These are phyloP conservation scores for Candida vartiovaarae DNA, from an alignment of 805 yeast genomes.

Conservation along the genomic window DNA sequence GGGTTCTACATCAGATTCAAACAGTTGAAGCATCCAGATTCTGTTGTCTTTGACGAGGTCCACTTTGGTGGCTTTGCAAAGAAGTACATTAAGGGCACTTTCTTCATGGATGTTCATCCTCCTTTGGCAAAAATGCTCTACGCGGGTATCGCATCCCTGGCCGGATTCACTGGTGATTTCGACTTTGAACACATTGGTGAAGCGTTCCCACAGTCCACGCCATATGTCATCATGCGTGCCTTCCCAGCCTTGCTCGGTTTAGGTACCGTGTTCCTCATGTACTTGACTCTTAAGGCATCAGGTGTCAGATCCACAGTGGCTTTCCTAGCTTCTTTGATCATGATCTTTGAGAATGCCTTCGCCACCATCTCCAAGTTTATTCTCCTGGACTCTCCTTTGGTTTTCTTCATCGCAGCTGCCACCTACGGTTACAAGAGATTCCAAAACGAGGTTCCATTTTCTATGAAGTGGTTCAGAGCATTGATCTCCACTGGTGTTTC, in stretches of 20 bases:
- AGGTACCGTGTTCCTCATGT: slow-evolving; percentile 56
- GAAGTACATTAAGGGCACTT: slow-evolving; percentile 60
- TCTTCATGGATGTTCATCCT: slow-evolving; percentile 73
- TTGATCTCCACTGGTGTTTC: slow-evolving; percentile 58
- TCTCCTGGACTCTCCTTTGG: slow-evolving; percentile 66
- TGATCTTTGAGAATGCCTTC: slow-evolving; percentile 58
- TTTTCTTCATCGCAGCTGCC: slow-evolving; percentile 71
- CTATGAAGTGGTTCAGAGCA: slow-evolving; percentile 50
- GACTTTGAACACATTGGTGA: slow-evolving; percentile 62
- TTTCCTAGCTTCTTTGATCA: slow-evolving; percentile 45
- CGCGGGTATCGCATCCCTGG: slow-evolving; percentile 61
- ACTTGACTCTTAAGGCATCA: slow-evolving; percentile 61
- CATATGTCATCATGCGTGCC: slow-evolving; percentile 63
- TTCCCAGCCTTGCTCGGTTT: slow-evolving; percentile 65
- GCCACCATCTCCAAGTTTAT: slow-evolving; percentile 72
- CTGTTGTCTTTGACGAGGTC: slow-evolving; percentile 89
- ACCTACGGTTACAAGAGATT: slow-evolving; percentile 58
- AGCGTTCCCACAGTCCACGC: slow-evolving; percentile 46
- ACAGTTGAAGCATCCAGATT: slow-evolving; percentile 58
- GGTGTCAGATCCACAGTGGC: slow-evolving; percentile 65
- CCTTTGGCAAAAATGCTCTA: slow-evolving; percentile 72
- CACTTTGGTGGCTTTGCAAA: slow-evolving; percentile 96
- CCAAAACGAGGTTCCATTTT: slow-evolving; percentile 57
- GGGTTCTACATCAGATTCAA: slow-evolving; percentile 56
- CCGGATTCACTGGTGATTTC: slow-evolving; percentile 69